Base-by-base conservation (phyloP, 2,329 filamentous ascomycete species). In the Knoxdaviesia capensis region DNA sequence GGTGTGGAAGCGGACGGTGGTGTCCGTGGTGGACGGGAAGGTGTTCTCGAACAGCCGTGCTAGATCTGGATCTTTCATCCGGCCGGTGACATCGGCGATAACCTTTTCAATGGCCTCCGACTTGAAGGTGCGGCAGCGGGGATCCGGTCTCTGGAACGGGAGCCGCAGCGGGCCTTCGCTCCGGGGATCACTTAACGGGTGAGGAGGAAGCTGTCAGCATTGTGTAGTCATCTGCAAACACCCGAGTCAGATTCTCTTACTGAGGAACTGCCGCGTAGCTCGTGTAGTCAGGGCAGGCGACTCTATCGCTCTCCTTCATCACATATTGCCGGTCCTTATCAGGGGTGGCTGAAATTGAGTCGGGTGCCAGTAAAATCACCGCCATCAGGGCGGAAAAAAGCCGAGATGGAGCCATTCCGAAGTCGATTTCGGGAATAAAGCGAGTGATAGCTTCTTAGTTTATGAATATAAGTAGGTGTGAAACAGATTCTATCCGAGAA, bases 31-130 rank as follows among this genome's bases (percentile, higher is more conserved):
- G 47, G 90, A 93, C 5, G 88, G 88, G 49, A 92, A 96, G 2
- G 88, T 78, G 55, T 98, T 98, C 56, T 93, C 85, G 55, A 98
- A 98, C 7, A 98, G 66, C 30, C 87, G 77, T 4, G 88, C 88
- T 8, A 98, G 71, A 51, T 96, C 90, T 10, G 80, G 79, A 52
- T 96, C 80, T 45, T 77, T 69, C 62, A 98, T 81, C 42, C 74
- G 78, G 31, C 72, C 68, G 5, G 80, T 90, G 49, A 98, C 68
- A 50, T 94, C 77, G 31, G 74, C 58, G 47, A 98, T 94, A 41
- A 94, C 81, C 52, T 81, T 69, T 57, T 98, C 90, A 38, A 96
- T 92, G 4, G 80, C 69, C 29, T 80, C 73, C 1, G 87, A 94
- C 43, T 76, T 72, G 60, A 96, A 98, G 0, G 87, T 94, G 48